These are phyloP conservation scores for Kwoniella pini DNA, from an alignment of 768 basidiomycete species.

Conservation along the genomic window DNA sequence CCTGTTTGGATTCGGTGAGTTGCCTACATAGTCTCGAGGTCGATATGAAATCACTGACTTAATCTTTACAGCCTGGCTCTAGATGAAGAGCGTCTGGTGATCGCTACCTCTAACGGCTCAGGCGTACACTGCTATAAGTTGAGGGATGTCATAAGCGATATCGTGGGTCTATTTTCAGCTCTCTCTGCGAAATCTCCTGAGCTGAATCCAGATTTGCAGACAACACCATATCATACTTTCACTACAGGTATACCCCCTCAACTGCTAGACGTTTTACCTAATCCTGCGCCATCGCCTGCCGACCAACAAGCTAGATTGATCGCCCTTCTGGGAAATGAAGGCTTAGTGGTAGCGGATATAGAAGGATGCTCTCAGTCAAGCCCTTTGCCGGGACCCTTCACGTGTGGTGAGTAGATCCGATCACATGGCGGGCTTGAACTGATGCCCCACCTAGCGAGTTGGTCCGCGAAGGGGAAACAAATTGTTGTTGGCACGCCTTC, in stretches of 20 bases:
- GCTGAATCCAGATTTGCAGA: conserved; percentile 24
- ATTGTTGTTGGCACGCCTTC: conserved; percentile 51
- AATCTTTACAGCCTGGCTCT: conserved; percentile 34
- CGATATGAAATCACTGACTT: not conserved
- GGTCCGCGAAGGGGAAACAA: conserved; percentile 58
- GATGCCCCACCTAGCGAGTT: conserved; percentile 45
- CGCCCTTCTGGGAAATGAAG: conserved; percentile 24
- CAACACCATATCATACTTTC: conserved; percentile 39
- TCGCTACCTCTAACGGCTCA: conserved; percentile 28
- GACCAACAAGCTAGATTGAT: conserved; percentile 26
- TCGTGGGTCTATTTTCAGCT: conserved; percentile 12
- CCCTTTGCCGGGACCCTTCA: conserved; percentile 38
- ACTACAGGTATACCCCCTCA: conserved; percentile 22
- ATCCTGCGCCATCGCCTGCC: conserved; percentile 35
- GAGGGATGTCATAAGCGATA: conserved; percentile 26
- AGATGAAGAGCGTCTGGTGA: conserved; percentile 38
- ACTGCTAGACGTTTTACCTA: conserved; percentile 48
- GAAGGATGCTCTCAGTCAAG: conserved; percentile 24
- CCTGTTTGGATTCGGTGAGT: conserved; percentile 45
- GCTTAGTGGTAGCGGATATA: conserved; percentile 44
- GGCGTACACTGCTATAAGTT: conserved; percentile 25
- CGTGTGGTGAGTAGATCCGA: conserved; percentile 31
- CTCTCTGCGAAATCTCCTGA: too few relatives aligned
- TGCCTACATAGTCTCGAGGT: not conserved
- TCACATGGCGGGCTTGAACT: not conserved